Evolutionary conservation across 371 early-diverging fungal species (phyloP).

Genomic region (Capillidium heterosporum): DNA sequence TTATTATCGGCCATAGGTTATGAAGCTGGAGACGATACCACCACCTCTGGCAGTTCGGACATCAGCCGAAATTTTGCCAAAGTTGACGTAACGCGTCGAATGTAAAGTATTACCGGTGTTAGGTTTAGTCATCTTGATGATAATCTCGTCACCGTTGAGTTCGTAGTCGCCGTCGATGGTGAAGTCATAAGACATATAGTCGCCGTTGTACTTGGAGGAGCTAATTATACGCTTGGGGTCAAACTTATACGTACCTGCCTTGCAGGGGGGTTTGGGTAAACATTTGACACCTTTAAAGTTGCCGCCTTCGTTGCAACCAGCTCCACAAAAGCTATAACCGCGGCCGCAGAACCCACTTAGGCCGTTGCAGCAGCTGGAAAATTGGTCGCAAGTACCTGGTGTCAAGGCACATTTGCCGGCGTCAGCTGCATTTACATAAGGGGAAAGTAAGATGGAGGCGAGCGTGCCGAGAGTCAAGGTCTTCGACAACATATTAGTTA

Average conservation of each 20-base stretch:
- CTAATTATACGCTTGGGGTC: neutral
- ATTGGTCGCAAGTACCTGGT: neutral
- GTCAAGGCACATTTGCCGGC: neutral
- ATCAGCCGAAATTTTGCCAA: conserved; percentile 2
- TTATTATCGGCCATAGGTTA: conserved; percentile 14
- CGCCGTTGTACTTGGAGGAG: neutral
- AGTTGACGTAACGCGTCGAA: conserved; percentile 2
- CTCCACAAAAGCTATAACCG: neutral
- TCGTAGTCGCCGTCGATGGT: neutral
- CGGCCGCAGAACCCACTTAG: neutral
- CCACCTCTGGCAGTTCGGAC: conserved; percentile 6
- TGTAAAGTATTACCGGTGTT: neutral
- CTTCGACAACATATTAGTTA: no score
- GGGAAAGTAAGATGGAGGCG: no score
- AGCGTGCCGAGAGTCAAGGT: no score
- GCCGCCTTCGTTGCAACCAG: neutral
- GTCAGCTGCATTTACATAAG: no score
- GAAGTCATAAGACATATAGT: neutral
- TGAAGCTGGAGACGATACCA: conserved; percentile 17
- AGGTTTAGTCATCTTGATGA: neutral
- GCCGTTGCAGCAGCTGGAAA: neutral
- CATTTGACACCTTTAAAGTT: conserved; percentile 1
- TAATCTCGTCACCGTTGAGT: neutral
- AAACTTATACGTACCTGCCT: neutral
- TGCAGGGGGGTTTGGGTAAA: neutral